Evolutionary conservation across 2,329 filamentous ascomycete species (phyloP), one percentile per base, ranked within the genome.

Genomic region (Capronia epimyces): DNA sequence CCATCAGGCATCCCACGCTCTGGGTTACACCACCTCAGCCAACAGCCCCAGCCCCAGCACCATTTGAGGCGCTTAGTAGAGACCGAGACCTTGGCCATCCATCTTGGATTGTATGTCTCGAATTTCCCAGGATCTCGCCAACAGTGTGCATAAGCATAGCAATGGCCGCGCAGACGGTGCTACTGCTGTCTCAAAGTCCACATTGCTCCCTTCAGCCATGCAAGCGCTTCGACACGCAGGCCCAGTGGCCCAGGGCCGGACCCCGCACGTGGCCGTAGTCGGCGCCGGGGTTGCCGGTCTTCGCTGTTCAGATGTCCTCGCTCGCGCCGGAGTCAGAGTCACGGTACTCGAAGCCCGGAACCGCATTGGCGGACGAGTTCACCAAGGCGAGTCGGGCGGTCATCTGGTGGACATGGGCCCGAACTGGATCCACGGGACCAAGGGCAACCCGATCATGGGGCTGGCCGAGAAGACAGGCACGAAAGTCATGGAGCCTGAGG

Each of bases 361-460:
- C 63, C 70, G 80, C 16, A 66, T 82, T 50, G 81, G 81, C 10
- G 81, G 81, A 2, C 69, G 81, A 44, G 79, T 80, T 10, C 73
- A 71, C 52, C 77, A 80, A 65, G 67, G 66, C 45, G 65, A 69
- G 44, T 64, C 73, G 7, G 66, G 69, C 1, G 75, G 74, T 8
- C 72, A 79, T 63, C 57, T 71, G 10, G 73, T 83, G 37, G 80
- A 83, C 65, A 65, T 82, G 77, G 80, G 80, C 2, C 77, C 81
- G 1, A 83, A 83, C 56, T 83, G 80, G 80, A 82, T 83, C 43
- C 81, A 84, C 63, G 81, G 80, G 13, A 78, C 77, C 1, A 69
- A 77, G 2, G 67, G 76, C 34, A 83, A 83, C 58, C 80, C 81
- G 0, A 81, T 84, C 18, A 67, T 75, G 43, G 67, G 74, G 12